A percentile compares a stretch with the other conserved stretches of the same genome.
These are phyloP conservation scores for Pelargonium cotyledonis DNA, from an alignment of 441 rosid species.

Conservation along the genomic window DNA sequence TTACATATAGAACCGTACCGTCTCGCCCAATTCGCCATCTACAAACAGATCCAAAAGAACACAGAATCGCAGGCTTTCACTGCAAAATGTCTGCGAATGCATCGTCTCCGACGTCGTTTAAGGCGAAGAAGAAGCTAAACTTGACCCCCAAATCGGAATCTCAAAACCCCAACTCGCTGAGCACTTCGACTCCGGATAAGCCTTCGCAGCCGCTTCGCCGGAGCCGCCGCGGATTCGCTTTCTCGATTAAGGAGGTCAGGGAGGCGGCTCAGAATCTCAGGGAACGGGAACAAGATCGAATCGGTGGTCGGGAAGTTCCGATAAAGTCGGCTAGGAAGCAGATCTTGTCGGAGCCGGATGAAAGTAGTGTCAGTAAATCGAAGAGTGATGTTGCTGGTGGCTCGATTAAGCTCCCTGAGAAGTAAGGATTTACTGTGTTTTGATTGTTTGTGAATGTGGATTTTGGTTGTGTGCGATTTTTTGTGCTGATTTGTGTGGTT, in stretches of 20 bases:
- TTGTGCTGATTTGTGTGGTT: not conserved
- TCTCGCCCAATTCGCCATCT: not conserved
- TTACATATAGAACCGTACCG: not conserved
- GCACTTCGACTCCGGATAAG: slow-evolving; percentile 61
- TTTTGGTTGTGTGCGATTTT: not conserved
- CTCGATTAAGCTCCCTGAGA: slow-evolving; percentile 38
- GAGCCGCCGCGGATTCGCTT: slow-evolving; percentile 46
- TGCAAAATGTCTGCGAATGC: slow-evolving; percentile 29
- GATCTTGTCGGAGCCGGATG: slow-evolving; percentile 34
- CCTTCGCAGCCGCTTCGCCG: slow-evolving; percentile 38
- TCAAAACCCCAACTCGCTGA: slow-evolving; percentile 19
- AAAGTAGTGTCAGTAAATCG: slow-evolving; percentile 17
- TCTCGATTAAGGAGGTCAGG: slow-evolving; percentile 60
- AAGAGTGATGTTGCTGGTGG: slow-evolving; percentile 1
- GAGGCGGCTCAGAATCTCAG: slow-evolving; percentile 40
- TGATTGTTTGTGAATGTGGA: not conserved
- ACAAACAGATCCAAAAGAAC: not conserved
- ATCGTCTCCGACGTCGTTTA: slow-evolving; percentile 30
- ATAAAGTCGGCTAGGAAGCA: slow-evolving; percentile 41
- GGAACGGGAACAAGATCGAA: slow-evolving; percentile 14
- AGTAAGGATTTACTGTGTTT: slow-evolving; percentile 32
- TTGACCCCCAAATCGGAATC: slow-evolving; percentile 22
- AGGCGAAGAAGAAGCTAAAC: slow-evolving; percentile 33
- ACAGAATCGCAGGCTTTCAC: slow-evolving; percentile 5
- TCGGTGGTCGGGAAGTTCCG: slow-evolving; percentile 14